Conservation (phyloP, 192 early-diverging fungal genomes). For the Kappamyces sp. region DNA sequence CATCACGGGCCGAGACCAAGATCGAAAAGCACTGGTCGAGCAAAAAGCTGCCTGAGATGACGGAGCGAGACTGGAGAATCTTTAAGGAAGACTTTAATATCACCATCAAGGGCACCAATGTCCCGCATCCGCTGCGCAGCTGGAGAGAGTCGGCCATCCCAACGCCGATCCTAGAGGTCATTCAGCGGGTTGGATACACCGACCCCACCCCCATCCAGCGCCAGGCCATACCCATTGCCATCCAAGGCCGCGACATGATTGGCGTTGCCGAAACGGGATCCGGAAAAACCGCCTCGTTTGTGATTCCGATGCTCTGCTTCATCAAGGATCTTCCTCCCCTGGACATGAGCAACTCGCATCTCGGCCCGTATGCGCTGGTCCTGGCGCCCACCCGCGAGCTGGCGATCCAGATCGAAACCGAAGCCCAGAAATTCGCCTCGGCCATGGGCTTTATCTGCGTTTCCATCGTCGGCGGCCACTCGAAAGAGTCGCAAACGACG, state of each 20-base stretch:
- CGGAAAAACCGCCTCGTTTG: conserved; percentile 93
- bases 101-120: conserved; percentile 86
- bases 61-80: conserved; percentile 97
- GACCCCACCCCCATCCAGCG: conserved; percentile 97
- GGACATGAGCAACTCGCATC: conserved; percentile 67
- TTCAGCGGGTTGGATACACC: conserved; percentile 69
- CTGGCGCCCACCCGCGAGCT: conserved; percentile 76
- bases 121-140: conserved; percentile 81
- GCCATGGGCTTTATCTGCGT: conserved; percentile 80
- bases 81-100: conserved; percentile 99
- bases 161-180: conserved; percentile 56
- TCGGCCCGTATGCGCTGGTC: conserved; percentile 85
- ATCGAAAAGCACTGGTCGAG: conserved; percentile 73
- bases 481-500: conserved; percentile 82
- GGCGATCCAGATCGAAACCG: conserved; percentile 86
- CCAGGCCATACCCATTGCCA: conserved; percentile 92
- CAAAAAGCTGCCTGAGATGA: conserved; percentile 86
- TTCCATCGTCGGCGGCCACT: conserved; percentile 61
- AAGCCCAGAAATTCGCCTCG: conserved; percentile 83
- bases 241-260: conserved; percentile 70
- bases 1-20: conserved; percentile 54
- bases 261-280: conserved; percentile 66
- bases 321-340: conserved; percentile 77
- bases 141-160: conserved; percentile 84
- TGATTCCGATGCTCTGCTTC: conserved; percentile 91